Base-by-base conservation (phyloP, 1,284 basidiomycete genomes). In the Austroboletus niveus region DNA sequence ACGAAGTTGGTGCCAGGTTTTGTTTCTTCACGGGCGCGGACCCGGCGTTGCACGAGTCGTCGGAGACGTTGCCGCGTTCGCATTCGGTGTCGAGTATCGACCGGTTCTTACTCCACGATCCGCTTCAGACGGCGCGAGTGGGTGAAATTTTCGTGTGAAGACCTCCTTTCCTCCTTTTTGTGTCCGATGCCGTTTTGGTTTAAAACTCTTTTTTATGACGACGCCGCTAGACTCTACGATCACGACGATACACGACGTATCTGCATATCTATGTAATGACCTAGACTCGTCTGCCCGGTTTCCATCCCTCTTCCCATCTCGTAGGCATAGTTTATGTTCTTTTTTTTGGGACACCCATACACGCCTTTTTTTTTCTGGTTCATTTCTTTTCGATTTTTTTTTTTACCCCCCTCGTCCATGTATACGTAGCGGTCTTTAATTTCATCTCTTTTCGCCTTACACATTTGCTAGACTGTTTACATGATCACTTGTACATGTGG, bases 21-120 rank as follows among this genome's bases (percentile, higher is more conserved):
- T 89, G 87, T 72, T 90, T 89, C 69, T 90, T 80, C 68, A 89
- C 87, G 0, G 87, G 87, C 9, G 51, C 67, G 15, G 71, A 71
- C 17, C 56, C 71, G 3, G 43, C 65, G 47, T 56, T 66, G 30
- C 66, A 67, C 38, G 62, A 63, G n/a, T 56, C 65, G 4, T 53
- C 68, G 9, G 71, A 72, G 36, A 48, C 45, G 5, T 60, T 80
- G 12, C 72, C 78, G 27, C 78, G 81, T 39, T 78, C 82, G 38
- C 78, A 79, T 17, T 82, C 81, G 7, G 74, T 72, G 6, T 81
- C 80, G 30, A 81, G 76, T 58, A 70, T 85, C 12, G 80, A 82
- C 53, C 79, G 73, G 40, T 70, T 78, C 45, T 59, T 81, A 20
- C 66, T 68, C 5, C 67, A 66, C 1, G 60, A 55, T 36, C 58